A percentile compares a stretch with the other conserved stretches of the same genome.
Evolutionary conservation across 2,329 filamentous ascomycete species (phyloP).

Genomic region (Fusarium neocosmosporiellum): DNA sequence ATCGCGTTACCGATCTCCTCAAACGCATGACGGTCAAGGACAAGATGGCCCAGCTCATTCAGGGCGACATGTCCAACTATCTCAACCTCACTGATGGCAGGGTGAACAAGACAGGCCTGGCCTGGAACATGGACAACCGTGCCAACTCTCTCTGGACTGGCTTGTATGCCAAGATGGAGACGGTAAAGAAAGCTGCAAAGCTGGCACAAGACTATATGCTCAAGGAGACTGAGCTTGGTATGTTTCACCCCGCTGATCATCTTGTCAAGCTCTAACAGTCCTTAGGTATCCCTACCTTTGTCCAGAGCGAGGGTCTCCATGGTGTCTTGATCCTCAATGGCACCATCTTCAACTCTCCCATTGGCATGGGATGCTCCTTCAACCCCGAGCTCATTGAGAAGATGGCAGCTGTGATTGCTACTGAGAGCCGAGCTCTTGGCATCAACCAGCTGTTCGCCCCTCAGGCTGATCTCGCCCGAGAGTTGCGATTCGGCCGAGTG

Average conservation of each 20-base stretch:
- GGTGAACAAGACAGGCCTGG: slow-evolving; percentile 76
- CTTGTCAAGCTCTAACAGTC: background rate
- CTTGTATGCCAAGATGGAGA: slow-evolving; percentile 71
- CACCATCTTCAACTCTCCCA: slow-evolving; percentile 83
- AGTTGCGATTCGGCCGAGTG: slow-evolving; percentile 77
- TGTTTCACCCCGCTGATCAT: slow-evolving; percentile 45
- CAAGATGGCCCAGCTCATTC: slow-evolving; percentile 76
- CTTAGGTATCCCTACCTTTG: slow-evolving; percentile 75
- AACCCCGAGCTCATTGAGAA: slow-evolving; percentile 72
- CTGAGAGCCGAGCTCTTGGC: slow-evolving; percentile 74
- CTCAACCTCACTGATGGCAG: slow-evolving; percentile 73
- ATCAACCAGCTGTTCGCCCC: slow-evolving; percentile 81
- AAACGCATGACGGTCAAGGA: slow-evolving; percentile 80
- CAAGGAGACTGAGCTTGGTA: slow-evolving; percentile 55
- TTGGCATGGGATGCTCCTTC: slow-evolving; percentile 77
- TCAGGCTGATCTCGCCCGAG: slow-evolving; percentile 76
- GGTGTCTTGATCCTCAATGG: slow-evolving; percentile 78
- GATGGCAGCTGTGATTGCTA: slow-evolving; percentile 74
- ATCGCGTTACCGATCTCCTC: slow-evolving; percentile 74
- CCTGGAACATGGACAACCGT: slow-evolving; percentile 72
- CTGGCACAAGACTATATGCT: slow-evolving; percentile 75
- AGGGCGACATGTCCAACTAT: slow-evolving; percentile 79
- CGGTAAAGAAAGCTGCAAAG: slow-evolving; percentile 71
- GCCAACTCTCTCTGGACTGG: slow-evolving; percentile 80
- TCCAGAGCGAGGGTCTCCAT: slow-evolving; percentile 81